Base-by-base conservation (phyloP, 2,329 filamentous ascomycete species). In the Ceratocystis colombiana region DNA sequence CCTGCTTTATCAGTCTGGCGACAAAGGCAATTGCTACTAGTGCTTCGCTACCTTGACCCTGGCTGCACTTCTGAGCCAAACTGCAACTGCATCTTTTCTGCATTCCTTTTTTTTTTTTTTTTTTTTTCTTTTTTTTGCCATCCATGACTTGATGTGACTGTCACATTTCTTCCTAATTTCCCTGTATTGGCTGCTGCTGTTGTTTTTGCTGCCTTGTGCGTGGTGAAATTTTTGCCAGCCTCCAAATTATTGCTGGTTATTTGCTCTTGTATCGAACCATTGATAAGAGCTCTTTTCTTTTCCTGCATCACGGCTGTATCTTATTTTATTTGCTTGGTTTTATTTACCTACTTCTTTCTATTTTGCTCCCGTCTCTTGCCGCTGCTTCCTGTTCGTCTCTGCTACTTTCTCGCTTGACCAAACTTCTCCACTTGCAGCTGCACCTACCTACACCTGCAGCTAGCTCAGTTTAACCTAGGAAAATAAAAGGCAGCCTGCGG, bases 391-490 rank as follows among this genome's bases (percentile, higher is more conserved):
- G 44, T 28, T 63, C 22, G 17, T 63, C 28, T 57, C 53, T 33
- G 53, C 28, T 20, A 30, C 53, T 30, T 37, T 33, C 15, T 59
- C 33, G 55, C 12, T n/a, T n/a, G 2, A 53, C 48, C 22, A 53
- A 53, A 25, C 15, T 12, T 37, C 55, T 37, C 55, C 55, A 59
- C 55, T 59, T 59, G 55, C 55, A 59, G 4, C 53, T 30, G 53
- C 53, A 57, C 22, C 53, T 57, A 57, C 53, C 53, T 57, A 50
- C n/a, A 59, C 55, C 55, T 59, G 55, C 55, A 59, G 55, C 28
- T 59, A 59, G 25, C 55, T 59, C 55, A 37, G 55, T 59, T 59
- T 37, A 59, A 59, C 55, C 28, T 59, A 20, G 55, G n/a, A 30
- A 2, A 59, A 8, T 33, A 33, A 59, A 30, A 59, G 53, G 53